Evolutionary conservation across 83 land plant genomes (phyloP).

Genomic region (Picea engelmannii): DNA sequence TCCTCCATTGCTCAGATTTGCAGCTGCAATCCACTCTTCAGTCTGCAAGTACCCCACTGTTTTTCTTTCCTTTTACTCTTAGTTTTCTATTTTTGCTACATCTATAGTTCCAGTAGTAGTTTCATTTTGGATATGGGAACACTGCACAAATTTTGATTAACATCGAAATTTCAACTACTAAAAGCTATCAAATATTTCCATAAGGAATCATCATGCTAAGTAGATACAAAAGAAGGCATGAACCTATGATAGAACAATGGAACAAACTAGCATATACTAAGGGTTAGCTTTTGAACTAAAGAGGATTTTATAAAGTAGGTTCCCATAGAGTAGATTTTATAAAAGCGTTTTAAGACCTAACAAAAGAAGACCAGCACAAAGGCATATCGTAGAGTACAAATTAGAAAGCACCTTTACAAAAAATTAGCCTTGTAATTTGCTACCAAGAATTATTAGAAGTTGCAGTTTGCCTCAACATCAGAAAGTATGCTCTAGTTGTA

Average conservation of each 20-base stretch:
- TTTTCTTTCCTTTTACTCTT: no score
- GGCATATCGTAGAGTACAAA: not conserved
- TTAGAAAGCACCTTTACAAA: not conserved
- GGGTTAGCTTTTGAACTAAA: not conserved
- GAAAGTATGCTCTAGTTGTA: not conserved
- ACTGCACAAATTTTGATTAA: not conserved
- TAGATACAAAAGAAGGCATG: not conserved
- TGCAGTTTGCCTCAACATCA: not conserved
- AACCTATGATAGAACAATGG: not conserved
- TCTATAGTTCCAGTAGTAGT: no score
- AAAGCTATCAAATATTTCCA: not conserved
- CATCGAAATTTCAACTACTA: not conserved
- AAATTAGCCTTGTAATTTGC: not conserved
- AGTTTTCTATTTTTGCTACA: no score
- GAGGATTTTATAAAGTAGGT: no score
- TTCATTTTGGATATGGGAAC: no score
- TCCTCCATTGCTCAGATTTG: no score
- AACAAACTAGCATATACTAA: not conserved
- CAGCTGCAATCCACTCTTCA: no score
- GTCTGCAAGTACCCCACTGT: no score
- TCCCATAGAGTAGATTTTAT: no score
- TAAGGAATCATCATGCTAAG: not conserved
- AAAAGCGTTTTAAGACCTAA: not conserved
- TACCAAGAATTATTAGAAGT: not conserved
- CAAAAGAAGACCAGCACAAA: not conserved